These are phyloP conservation scores for Blastomyces parvus DNA, from an alignment of 2,329 filamentous ascomycete species.

Conservation along the genomic window DNA sequence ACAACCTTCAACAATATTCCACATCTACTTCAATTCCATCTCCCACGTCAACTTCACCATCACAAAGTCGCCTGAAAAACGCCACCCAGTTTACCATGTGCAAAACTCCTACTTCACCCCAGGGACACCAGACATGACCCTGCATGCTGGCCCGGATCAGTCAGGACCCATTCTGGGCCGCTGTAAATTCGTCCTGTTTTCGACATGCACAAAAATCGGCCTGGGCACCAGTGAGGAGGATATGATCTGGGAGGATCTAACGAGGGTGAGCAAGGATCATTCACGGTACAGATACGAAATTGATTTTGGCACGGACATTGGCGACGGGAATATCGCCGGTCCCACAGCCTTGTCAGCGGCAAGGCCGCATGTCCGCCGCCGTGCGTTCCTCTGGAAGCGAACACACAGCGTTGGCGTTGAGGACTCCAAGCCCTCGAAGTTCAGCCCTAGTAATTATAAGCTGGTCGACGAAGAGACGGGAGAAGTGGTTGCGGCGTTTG, in stretches of 20 bases:
- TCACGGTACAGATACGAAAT: constrained; percentile 25
- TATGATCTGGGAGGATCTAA: constrained; percentile 26
- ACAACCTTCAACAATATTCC: neutral
- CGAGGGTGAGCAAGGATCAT: constrained; percentile 19
- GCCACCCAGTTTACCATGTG: constrained; percentile 18
- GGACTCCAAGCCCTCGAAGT: constrained; percentile 17
- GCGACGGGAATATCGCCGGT: neutral
- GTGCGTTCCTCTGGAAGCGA: constrained; percentile 27
- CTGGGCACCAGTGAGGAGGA: constrained; percentile 19
- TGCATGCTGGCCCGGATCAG: constrained; percentile 23
- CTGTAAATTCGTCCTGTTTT: constrained; percentile 28
- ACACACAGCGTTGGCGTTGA: constrained; percentile 25
- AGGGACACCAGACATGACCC: constrained; percentile 27
- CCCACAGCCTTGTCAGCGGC: neutral
- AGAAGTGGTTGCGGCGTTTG: constrained; percentile 26
- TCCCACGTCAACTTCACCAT: constrained; percentile 1
- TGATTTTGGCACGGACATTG: constrained; percentile 7
- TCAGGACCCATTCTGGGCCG: constrained; percentile 23
- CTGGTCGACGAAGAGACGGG: constrained; percentile 25
- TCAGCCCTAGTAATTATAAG: constrained; percentile 25
- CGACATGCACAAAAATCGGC: constrained; percentile 25
- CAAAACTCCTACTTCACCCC: constrained; percentile 23
- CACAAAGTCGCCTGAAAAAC: constrained; percentile 4
- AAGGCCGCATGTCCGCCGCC: constrained; percentile 6
- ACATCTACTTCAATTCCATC: neutral